Evolutionary conservation across 2,329 filamentous ascomycete species (phyloP).

Genomic region (Penicillium psychrosexuale): DNA sequence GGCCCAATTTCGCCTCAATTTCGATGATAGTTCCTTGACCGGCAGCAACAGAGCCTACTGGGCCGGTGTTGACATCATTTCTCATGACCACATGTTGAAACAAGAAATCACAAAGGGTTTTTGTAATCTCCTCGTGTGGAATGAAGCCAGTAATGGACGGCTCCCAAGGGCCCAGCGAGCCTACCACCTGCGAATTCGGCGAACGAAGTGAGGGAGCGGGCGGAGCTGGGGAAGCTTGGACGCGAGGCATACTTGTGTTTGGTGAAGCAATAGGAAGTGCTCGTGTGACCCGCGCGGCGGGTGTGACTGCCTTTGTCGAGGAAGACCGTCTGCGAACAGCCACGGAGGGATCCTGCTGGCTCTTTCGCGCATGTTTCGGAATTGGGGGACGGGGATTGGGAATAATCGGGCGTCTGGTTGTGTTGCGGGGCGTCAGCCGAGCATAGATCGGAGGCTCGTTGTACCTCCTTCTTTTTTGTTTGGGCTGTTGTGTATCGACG

Average conservation of each 20-base stretch:
- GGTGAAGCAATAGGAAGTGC: constrained; percentile 19
- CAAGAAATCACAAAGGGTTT: constrained; percentile 75
- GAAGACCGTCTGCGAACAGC: constrained; percentile 22
- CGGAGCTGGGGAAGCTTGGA: constrained; percentile 13
- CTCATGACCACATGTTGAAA: constrained; percentile 67
- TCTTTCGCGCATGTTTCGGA: constrained; percentile 31
- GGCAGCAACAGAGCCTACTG: constrained; percentile 55
- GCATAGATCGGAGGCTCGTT: constrained; percentile 55
- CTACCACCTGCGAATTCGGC: constrained; percentile 10
- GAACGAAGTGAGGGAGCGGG: constrained; percentile 7
- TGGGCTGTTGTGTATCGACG: constrained; percentile 38
- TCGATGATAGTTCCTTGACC: constrained; percentile 73
- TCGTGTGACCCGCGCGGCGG: constrained; percentile 13
- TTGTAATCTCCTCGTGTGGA: constrained; percentile 72
- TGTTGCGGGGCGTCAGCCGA: constrained; percentile 42
- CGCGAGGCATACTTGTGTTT: constrained; percentile 30
- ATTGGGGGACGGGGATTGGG: constrained; percentile 35
- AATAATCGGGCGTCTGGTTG: constrained; percentile 43
- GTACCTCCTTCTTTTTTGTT: constrained; percentile 51
- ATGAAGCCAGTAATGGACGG: constrained; percentile 65
- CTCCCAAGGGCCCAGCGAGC: constrained; percentile 46
- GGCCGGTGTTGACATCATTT: constrained; percentile 57
- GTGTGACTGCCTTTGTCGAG: constrained; percentile 13
- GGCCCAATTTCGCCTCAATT: constrained; percentile 90
- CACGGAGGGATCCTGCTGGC: constrained; percentile 20